Evolutionary conservation across 2,329 filamentous ascomycete species (phyloP).

Genomic region (Trichoderma guizhouense): DNA sequence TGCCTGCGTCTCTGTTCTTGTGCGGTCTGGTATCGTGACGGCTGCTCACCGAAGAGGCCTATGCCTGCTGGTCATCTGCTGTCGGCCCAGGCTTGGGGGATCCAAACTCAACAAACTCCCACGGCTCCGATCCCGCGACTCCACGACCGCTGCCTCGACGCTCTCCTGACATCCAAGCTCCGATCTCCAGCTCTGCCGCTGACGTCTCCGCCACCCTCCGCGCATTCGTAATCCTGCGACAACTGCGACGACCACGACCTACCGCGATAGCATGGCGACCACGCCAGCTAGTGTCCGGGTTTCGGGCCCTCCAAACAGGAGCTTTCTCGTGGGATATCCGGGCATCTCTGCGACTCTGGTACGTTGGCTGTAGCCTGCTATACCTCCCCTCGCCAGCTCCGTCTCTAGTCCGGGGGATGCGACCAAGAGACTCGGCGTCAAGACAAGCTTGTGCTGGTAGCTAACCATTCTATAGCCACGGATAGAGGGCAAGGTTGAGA

Average conservation of each 20-base stretch:
- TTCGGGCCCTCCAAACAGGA: constrained; percentile 94
- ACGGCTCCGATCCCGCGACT: background rate
- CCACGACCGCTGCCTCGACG: background rate
- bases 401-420: background rate
- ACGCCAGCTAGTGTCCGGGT: constrained; percentile 68
- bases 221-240: constrained; percentile 10
- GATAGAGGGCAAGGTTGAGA: constrained; percentile 97
- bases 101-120: background rate
- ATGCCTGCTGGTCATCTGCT: constrained; percentile 17
- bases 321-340: constrained; percentile 93
- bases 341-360: constrained; percentile 97
- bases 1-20: background rate
- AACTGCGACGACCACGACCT: background rate
- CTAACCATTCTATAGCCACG: constrained; percentile 61
- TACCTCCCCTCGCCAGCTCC: background rate
- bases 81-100: constrained; percentile 6
- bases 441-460: background rate
- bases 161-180: constrained; percentile 3
- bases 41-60: constrained; percentile 10
- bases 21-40: background rate
- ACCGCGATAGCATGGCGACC: constrained; percentile 31
- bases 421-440: background rate
- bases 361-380: constrained; percentile 41
- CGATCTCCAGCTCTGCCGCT: background rate
- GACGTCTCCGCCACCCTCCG: background rate